Percentiles rank a stretch among this genome's conserved stretches.
Conservation (phyloP, 2,329 filamentous ascomycete species). For the Thielaviopsis musarum region DNA sequence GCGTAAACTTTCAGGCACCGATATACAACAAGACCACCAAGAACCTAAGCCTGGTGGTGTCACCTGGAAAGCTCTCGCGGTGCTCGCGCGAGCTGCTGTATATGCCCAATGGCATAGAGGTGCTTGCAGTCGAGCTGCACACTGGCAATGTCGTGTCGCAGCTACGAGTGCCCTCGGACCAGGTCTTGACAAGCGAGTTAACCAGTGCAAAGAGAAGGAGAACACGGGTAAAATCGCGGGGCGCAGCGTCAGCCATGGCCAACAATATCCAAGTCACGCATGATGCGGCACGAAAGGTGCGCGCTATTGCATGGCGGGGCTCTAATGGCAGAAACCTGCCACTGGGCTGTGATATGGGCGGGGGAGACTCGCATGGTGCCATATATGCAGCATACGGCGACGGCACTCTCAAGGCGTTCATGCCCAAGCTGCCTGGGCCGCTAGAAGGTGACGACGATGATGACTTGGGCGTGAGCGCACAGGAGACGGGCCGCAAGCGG, state of each 20-base stretch:
- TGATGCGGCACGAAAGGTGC: conserved; percentile 45
- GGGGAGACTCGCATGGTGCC: conserved; percentile 32
- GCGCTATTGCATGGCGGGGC: conserved; percentile 56
- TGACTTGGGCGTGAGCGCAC: conserved; percentile 24
- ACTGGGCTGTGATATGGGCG: conserved; percentile 43
- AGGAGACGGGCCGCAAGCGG: conserved; percentile 26
- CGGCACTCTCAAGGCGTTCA: conserved; percentile 69
- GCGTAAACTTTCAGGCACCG: conserved; percentile 60
- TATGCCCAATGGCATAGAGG: conserved; percentile 68
- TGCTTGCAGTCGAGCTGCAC: conserved; percentile 64
- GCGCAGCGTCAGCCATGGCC: conserved; percentile 28
- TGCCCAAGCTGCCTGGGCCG: conserved; percentile 37
- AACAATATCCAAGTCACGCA: neutral
- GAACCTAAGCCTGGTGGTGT: conserved; percentile 38
- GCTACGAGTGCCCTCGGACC: conserved; percentile 39
- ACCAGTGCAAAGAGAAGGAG: neutral
- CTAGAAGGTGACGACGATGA: conserved; percentile 33
- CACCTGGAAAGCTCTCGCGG: conserved; percentile 41
- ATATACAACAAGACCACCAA: conserved; percentile 55
- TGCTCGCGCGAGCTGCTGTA: conserved; percentile 50
- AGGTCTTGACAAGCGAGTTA: neutral
- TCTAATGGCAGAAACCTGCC: conserved; percentile 40
- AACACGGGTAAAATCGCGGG: neutral
- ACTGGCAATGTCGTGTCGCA: conserved; percentile 57
- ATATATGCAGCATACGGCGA: conserved; percentile 73